Percentiles rank a stretch among this genome's conserved stretches.
Conservation (phyloP, 495 filamentous ascomycete genomes). For the Aspergillus asperescens region DNA sequence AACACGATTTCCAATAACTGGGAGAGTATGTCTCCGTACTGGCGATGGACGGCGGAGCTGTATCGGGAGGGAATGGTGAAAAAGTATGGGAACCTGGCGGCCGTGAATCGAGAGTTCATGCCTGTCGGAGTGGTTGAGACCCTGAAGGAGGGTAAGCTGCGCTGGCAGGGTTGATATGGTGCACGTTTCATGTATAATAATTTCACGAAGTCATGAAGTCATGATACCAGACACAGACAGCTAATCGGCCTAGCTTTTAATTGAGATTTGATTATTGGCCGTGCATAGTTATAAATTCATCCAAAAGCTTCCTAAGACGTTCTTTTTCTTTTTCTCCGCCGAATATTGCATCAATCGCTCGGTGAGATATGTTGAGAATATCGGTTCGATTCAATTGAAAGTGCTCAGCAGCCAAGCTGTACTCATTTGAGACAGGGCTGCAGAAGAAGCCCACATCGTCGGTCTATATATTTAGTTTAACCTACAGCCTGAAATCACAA, state of each 20-base stretch:
- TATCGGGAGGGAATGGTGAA: constrained; percentile 55
- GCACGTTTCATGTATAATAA: neutral
- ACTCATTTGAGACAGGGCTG: constrained; percentile 75
- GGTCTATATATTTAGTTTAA: constrained; percentile 47
- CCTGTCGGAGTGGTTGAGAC: constrained; percentile 63
- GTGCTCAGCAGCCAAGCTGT: constrained; percentile 64
- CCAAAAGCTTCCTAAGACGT: constrained; percentile 49
- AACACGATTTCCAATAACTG: constrained; percentile 29
- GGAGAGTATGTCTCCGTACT: constrained; percentile 50
- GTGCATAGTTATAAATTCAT: constrained; percentile 22
- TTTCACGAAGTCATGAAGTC: constrained; percentile 1
- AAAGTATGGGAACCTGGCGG: constrained; percentile 56
- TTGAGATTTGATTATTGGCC: constrained; percentile 1
- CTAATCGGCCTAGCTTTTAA: neutral
- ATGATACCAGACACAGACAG: neutral
- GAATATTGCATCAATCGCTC: constrained; percentile 60
- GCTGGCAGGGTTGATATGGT: constrained; percentile 48
- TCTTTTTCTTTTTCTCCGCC: constrained; percentile 55
- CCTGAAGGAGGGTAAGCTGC: constrained; percentile 52
- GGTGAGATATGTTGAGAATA: constrained; percentile 52
- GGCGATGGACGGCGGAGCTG: constrained; percentile 56
- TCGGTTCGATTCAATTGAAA: constrained; percentile 55
- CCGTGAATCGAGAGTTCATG: constrained; percentile 56
- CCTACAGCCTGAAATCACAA: constrained; percentile 4
- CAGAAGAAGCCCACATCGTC: constrained; percentile 85